Percentiles rank a stretch among this genome's conserved stretches.
These are phyloP conservation scores for Candida ficus DNA, from an alignment of 805 yeast species.

Conservation along the genomic window DNA sequence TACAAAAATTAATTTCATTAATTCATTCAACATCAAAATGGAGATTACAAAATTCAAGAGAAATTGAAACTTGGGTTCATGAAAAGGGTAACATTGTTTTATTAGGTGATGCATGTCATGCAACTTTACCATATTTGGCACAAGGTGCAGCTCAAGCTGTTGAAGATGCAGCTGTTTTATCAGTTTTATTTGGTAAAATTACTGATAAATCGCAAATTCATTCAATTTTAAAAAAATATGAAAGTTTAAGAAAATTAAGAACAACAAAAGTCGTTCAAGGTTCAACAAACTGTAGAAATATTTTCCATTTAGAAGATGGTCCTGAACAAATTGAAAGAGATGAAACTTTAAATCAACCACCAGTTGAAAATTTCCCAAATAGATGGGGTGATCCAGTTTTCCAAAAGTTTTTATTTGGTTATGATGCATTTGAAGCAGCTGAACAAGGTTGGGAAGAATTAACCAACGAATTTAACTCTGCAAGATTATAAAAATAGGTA, in stretches of 20 bases:
- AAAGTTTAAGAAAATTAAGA: background rate
- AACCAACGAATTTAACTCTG: background rate
- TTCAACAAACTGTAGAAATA: background rate
- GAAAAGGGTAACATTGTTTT: background rate
- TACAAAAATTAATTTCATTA: background rate
- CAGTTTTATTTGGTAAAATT: background rate
- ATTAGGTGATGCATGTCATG: background rate
- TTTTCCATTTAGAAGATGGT: background rate
- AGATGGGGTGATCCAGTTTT: background rate
- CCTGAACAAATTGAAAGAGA: background rate
- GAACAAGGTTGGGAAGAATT: background rate
- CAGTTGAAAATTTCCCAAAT: background rate
- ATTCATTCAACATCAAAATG: background rate
- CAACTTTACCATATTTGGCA: background rate
- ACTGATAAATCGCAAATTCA: background rate
- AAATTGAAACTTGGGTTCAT: background rate
- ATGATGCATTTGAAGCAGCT: background rate
- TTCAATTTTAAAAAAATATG: background rate
- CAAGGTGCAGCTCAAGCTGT: background rate
- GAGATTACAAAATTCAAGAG: background rate
- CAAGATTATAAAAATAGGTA: background rate
- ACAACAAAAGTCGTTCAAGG: background rate
- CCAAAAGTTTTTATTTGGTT: background rate
- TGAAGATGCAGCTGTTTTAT: background rate
- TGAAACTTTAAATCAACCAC: background rate